A percentile compares a stretch with the other conserved stretches of the same genome.
Evolutionary conservation across 2,329 filamentous ascomycete genomes (phyloP).

Genomic region (Epichloe sibirici): DNA sequence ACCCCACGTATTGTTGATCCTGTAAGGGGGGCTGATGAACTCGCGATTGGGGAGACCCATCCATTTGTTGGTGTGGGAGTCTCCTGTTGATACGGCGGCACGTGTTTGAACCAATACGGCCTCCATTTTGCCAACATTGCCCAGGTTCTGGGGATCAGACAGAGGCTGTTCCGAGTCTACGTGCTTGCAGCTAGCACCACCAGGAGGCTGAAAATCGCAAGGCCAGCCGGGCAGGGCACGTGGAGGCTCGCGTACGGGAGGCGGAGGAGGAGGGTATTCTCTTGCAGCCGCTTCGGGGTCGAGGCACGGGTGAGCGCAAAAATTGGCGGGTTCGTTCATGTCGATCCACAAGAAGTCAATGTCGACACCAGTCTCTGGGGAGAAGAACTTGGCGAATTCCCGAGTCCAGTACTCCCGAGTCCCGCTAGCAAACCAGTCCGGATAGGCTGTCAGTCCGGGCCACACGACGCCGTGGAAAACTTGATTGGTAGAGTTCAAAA

Average conservation of each 20-base stretch:
- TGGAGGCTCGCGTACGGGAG: slow-evolving; percentile 47
- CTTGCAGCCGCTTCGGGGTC: slow-evolving; percentile 24
- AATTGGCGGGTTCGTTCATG: slow-evolving; percentile 36
- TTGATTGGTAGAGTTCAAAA: slow-evolving; percentile 40
- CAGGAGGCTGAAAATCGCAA: slow-evolving; percentile 12
- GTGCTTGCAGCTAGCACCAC: slow-evolving; percentile 9
- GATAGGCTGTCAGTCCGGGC: slow-evolving; percentile 59
- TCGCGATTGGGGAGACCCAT: slow-evolving; percentile 11
- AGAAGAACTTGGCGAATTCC: slow-evolving; percentile 54
- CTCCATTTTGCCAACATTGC: neutral
- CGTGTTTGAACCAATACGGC: neutral
- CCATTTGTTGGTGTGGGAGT: slow-evolving; percentile 4
- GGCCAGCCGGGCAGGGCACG: slow-evolving; percentile 56
- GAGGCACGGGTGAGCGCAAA: slow-evolving; percentile 16
- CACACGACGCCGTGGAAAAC: slow-evolving; percentile 58
- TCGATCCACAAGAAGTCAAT: slow-evolving; percentile 71
- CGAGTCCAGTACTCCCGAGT: slow-evolving; percentile 56
- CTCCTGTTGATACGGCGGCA: too few relatives aligned
- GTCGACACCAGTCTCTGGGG: slow-evolving; percentile 49
- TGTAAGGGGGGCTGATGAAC: slow-evolving; percentile 11
- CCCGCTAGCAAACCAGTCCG: slow-evolving; percentile 62
- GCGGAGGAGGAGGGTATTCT: slow-evolving; percentile 45
- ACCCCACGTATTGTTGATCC: slow-evolving; percentile 20
- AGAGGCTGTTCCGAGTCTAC: neutral
- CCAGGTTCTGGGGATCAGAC: neutral